Base-by-base conservation (phyloP, 345 rosid genomes). In the Linum trigynum region DNA sequence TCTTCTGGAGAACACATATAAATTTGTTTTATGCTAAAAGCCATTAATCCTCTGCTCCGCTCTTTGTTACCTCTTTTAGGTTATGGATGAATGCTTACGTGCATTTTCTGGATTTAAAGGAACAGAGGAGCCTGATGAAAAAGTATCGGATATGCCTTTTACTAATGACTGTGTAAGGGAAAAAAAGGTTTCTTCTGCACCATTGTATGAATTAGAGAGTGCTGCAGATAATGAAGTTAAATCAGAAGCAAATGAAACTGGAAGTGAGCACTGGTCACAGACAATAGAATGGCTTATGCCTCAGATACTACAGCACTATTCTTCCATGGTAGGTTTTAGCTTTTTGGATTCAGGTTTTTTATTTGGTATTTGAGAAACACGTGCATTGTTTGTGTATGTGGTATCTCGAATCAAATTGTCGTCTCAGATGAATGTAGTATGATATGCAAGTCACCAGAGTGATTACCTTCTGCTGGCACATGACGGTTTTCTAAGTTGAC, bases 61-160 rank as follows among this genome's bases (percentile, higher is more conserved):
- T 58, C 59, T 65, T 62, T 23, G 61, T 64, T 65, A 17, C 57
- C 38, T 71, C 57, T 63, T 71, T 71, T 82, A 92, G 97, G 97
- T 88, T 64, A 79, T 90, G 79, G 98, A 92, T 80, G 94, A 83
- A 69, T 83, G 84, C 72, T 94, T 92, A 72, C 88, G 97, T 65
- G 97, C 91, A 59, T 72, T 85, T 75, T 88, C 87, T 86, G 98
- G 97, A 78, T 90, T 82, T 74, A 88, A 79, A 77, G 98, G 97
- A 81, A 92, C 87, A 32, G 98, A 88, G 79, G 94, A 86, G 75
- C 86, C 76, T 17, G 90, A 77, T 72, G 94, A 86, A 71, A 84
- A 82, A 67, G 69, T 82, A 39, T 74, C 77, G 69, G 96, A 88
- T 70, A 70, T 82, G 35, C 89, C 98, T 65, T 88, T 92, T 79